Percentiles rank a stretch among this genome's conserved stretches.
Evolutionary conservation across 2,329 filamentous ascomycete genomes (phyloP).

Genomic region (Rhynchosporium agropyri): DNA sequence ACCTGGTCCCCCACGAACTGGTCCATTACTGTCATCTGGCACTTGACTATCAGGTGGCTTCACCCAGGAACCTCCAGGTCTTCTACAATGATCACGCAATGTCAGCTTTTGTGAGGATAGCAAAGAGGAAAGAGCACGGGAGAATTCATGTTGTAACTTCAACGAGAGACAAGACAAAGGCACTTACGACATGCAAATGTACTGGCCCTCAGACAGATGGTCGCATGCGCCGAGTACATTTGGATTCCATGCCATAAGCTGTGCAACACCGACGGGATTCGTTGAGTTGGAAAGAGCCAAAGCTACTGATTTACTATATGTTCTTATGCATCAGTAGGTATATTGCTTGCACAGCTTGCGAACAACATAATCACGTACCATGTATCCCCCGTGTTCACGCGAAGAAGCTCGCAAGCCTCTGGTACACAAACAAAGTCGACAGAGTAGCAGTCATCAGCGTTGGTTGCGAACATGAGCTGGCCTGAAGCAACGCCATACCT

Average conservation of each 20-base stretch:
- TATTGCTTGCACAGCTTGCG: not conserved
- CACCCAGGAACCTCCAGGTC: conserved; percentile 1
- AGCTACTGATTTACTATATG: not conserved
- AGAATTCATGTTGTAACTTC: not conserved
- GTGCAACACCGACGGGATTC: not conserved
- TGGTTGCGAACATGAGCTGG: conserved; percentile 3
- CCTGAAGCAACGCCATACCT: not conserved
- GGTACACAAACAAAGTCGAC: not conserved
- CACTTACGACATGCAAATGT: conserved; percentile 3
- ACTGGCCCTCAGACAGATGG: not conserved
- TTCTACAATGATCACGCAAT: not conserved
- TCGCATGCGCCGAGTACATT: not conserved
- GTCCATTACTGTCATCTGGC: conserved; percentile 1
- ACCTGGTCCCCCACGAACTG: not conserved
- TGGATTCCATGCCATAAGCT: not conserved
- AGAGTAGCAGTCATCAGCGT: conserved; percentile 1
- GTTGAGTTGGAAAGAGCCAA: not conserved
- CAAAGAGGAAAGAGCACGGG: not conserved
- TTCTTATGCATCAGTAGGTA: not conserved
- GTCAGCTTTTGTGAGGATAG: not conserved
- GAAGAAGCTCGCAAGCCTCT: conserved; percentile 2
- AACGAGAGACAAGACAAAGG: not conserved
- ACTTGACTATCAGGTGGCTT: conserved; percentile 1
- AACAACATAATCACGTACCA: not conserved
- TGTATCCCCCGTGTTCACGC: not conserved